phyloP scores from a whole-genome alignment of 78 protist genomes.

The Thecamonas trahens region DNA sequence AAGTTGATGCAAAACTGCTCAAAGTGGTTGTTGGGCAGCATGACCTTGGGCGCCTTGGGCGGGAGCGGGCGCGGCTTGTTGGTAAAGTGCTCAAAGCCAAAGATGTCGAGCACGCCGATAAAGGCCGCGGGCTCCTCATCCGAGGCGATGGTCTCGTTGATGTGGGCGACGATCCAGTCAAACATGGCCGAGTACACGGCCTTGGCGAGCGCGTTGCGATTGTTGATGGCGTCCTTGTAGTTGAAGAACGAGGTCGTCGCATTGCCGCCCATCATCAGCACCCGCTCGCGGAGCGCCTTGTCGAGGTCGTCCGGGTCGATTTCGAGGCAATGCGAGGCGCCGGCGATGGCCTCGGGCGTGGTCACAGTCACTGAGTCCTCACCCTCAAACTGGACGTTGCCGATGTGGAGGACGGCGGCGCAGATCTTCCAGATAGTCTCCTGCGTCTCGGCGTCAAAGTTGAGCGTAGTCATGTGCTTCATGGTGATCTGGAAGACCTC shows the following conservation, averaged over 20 bases:
- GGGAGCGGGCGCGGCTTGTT: no score
- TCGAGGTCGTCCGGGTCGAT: no score
- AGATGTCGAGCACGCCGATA: slow-evolving; percentile 84
- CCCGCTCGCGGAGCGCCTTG: no score
- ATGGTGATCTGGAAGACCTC: not conserved
- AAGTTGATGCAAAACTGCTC: slow-evolving; percentile 92
- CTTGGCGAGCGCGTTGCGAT: slow-evolving; percentile 74
- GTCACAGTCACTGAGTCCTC: no score
- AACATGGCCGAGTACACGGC: slow-evolving; percentile 76
- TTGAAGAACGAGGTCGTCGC: no score
- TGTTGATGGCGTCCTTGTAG: slow-evolving; percentile 48
- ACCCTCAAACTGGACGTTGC: slow-evolving; percentile 46
- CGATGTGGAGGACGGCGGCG: slow-evolving; percentile 51
- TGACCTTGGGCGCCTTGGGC: no score
- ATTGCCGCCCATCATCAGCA: no score
- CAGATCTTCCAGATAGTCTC: slow-evolving; percentile 19
- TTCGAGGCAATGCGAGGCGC: no score
- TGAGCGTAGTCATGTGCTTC: not conserved
- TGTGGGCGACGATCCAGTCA: slow-evolving; percentile 55
- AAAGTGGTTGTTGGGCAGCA: slow-evolving; percentile 58
- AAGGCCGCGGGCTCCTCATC: not conserved
- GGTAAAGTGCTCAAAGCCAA: slow-evolving; percentile 87
- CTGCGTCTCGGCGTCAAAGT: not conserved
- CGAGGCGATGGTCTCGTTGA: no score
- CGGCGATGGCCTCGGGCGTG: no score